phyloP scores from a whole-genome alignment of 2,329 filamentous ascomycete species.

The Emergomyces africanus region DNA sequence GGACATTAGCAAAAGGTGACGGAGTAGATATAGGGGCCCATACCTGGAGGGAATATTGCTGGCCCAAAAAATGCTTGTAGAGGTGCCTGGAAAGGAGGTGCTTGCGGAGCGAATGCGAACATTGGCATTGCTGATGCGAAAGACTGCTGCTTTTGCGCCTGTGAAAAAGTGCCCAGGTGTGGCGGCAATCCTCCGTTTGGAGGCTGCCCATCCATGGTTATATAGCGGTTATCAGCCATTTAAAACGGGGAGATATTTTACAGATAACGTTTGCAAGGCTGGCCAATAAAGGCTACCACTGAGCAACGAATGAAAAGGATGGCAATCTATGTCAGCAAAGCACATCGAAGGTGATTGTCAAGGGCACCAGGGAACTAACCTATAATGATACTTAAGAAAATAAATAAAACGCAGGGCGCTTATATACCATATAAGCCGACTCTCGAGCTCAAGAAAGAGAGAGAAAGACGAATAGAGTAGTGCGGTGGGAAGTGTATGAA shows the following conservation, averaged over 20 bases:
- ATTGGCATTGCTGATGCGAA: not conserved
- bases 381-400: not conserved
- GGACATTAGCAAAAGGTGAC: not conserved
- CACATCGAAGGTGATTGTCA: not conserved
- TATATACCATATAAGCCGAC: not conserved
- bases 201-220: slow-evolving; percentile 19
- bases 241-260: not conserved
- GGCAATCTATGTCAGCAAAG: not conserved
- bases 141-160: slow-evolving; percentile 1
- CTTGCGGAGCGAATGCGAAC: not conserved
- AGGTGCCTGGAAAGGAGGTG: slow-evolving; percentile 6
- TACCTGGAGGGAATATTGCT: not conserved
- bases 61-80: not conserved
- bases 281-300: not conserved
- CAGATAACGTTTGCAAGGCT: not conserved
- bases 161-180: not conserved
- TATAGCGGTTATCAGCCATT: slow-evolving; percentile 12
- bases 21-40: not conserved
- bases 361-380: not conserved
- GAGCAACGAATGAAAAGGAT: not conserved
- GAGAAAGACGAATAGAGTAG: not conserved
- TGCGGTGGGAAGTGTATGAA: not conserved
- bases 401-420: not conserved
- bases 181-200: slow-evolving; percentile 22
- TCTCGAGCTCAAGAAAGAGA: not conserved